phyloP scores from a whole-genome alignment of 495 filamentous ascomycete species.

The Tuber aestivum region DNA sequence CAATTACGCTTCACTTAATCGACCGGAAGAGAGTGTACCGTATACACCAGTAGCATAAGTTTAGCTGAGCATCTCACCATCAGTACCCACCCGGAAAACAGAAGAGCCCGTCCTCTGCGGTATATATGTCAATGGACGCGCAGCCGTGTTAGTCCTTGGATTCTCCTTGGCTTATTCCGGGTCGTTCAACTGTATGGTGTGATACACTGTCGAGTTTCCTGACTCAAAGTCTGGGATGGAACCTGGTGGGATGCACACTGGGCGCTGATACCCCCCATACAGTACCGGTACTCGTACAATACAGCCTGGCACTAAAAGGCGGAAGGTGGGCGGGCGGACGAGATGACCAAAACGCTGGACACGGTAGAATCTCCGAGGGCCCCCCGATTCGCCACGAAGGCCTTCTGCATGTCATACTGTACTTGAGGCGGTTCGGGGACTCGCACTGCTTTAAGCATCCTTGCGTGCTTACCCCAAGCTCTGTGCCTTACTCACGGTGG shows the following conservation, averaged over 20 bases:
- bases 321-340: neutral
- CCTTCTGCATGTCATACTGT: neutral
- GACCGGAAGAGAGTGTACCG: neutral
- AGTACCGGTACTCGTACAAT: too few species aligned
- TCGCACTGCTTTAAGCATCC: neutral
- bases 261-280: neutral
- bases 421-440: neutral
- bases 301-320: neutral
- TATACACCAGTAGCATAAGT: neutral
- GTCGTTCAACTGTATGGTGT: neutral
- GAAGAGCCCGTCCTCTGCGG: neutral
- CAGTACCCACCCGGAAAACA: neutral
- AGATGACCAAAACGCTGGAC: neutral
- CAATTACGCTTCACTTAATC: neutral
- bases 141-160: neutral
- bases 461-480: neutral
- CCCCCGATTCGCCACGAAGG: neutral
- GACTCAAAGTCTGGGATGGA: neutral
- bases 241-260: neutral
- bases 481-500: neutral
- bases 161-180: neutral
- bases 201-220: neutral
- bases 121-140: neutral
- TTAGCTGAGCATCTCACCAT: neutral
- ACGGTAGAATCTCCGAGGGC: constrained; percentile 1